Evolutionary conservation across 441 rosid genomes (phyloP), one percentile per base, ranked within the genome.

Genomic region (Arabidopsis hybrid): DNA sequence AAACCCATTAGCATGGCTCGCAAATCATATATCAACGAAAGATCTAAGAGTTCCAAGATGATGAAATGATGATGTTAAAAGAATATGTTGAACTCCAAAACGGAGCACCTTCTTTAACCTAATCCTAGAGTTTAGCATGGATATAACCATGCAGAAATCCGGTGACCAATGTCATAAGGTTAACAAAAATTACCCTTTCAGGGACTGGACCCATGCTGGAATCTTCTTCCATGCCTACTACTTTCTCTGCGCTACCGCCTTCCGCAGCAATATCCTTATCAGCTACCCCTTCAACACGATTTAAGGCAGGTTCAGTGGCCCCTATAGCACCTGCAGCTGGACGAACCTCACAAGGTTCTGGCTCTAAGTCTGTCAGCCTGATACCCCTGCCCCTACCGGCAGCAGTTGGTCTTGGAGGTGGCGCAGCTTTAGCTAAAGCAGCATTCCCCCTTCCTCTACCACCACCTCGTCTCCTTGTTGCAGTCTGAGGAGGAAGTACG

Each of bases 381-480:
- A 91, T 78, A 40, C 98, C 97, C 62, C 90, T 86, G 55, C 96
- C 97, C 83, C 96, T 89, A 74, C 98, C 97, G 8, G 88, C 91
- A 83, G 89, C 88, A 34, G 88, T 79, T 75, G 88, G 91, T 84
- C 95, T 85, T 4, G 87, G 65, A 39, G 90, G 88, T 75, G 78
- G 80, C 61, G 83, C 85, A 45, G 82, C 91, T 85, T 90, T 87
- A 67, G 88, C 96, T 88, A 92, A 85, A 84, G 85, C 95, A 75
- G 92, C 95, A 87, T 89, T 91, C 74, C 89, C 97, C 79, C 98
- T 90, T 83, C 97, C 95, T 88, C 96, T 83, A 76, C 94, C 98
- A 77, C 87, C 89, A 82, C 95, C 97, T 83, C 78, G 91, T 87
- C 97, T 88, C 81, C 97, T 85, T 65, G 97, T 84, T 80, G 84